These are phyloP conservation scores for Trichoderma simmonsii DNA, from an alignment of 2,329 filamentous ascomycete genomes.

Conservation along the genomic window DNA sequence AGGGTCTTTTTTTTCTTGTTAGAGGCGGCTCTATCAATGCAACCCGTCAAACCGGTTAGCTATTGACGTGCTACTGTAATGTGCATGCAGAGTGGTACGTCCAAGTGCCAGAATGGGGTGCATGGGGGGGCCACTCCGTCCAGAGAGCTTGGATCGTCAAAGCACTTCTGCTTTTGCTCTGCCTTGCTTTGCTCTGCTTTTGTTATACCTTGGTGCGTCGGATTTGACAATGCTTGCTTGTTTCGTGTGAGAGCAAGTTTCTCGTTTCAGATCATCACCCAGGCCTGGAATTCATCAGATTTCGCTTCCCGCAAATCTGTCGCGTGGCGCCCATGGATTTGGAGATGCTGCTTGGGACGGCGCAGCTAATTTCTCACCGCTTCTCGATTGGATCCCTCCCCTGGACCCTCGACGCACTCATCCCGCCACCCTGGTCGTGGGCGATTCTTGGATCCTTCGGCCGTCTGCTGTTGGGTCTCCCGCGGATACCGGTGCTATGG, in stretches of 20 bases:
- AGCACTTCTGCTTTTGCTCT: not conserved
- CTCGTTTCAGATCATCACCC: not conserved
- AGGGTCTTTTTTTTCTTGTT: not conserved
- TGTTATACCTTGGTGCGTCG: not conserved
- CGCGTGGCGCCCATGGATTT: slow-evolving; percentile 13
- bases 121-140: not conserved
- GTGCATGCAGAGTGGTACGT: not conserved
- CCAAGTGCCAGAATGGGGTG: not conserved
- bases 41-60: not conserved
- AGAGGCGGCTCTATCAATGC: not conserved
- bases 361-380: slow-evolving; percentile 17
- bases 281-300: slow-evolving; percentile 5
- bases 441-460: not conserved
- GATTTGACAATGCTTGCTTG: not conserved
- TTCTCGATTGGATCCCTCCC: not conserved
- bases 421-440: not conserved
- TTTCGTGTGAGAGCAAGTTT: not conserved
- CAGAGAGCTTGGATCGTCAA: not conserved
- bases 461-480: not conserved
- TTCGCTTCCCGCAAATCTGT: slow-evolving; percentile 13
- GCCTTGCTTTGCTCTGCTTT: not conserved
- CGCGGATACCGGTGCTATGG: slow-evolving; percentile 1
- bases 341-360: not conserved
- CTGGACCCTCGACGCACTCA: not conserved
- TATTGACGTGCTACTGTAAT: not conserved